These are phyloP conservation scores for Pichia sp. DNA, from an alignment of 1,139 yeast species.

Conservation along the genomic window DNA sequence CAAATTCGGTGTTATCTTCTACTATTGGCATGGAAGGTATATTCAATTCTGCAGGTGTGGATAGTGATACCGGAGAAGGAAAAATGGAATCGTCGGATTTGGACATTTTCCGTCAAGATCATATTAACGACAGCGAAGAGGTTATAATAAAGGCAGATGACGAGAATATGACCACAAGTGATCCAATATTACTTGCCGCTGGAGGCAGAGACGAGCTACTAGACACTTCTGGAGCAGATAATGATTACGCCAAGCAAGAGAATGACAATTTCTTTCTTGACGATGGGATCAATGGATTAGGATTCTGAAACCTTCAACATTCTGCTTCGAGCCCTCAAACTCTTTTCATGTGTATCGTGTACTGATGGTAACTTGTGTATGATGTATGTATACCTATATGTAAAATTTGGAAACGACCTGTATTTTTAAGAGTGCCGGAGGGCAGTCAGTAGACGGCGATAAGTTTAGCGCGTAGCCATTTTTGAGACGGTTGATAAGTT, in stretches of 20 bases:
- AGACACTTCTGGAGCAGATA: conserved; percentile 1
- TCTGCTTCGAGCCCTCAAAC: not conserved
- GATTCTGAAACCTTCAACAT: conserved; percentile 1
- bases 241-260: conserved; percentile 8
- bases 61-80: conserved; percentile 15
- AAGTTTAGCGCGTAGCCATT: not conserved
- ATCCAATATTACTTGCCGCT: not conserved
- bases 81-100: conserved; percentile 19
- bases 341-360: not conserved
- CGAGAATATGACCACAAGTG: not conserved
- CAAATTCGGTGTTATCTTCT: not conserved
- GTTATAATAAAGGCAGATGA: conserved; percentile 1
- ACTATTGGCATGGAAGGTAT: conserved; percentile 9
- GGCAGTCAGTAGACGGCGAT: too few relatives aligned
- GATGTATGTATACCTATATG: not conserved
- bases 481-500: not conserved
- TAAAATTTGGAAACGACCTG: not conserved
- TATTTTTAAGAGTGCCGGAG: not conserved
- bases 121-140: conserved; percentile 1
- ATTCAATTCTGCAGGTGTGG: conserved; percentile 14
- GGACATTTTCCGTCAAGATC: conserved; percentile 16
- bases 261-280: conserved; percentile 12
- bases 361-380: not conserved
- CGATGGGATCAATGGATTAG: conserved; percentile 13
- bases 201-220: conserved; percentile 2